Base-by-base conservation (phyloP, 306 rosid species). In the Lablab purpureus region DNA sequence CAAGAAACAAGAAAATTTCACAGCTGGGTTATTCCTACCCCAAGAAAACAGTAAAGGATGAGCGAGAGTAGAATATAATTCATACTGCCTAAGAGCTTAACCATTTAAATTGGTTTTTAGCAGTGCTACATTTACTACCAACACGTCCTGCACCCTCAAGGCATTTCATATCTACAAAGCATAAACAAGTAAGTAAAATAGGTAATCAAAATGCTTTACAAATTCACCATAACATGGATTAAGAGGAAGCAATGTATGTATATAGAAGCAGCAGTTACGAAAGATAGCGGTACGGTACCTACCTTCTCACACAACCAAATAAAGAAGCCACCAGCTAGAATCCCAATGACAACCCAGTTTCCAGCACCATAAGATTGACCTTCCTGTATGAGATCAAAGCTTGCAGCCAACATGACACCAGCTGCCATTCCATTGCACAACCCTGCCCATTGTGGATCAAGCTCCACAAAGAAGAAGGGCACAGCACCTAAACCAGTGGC, bases 351-450 rank as follows among this genome's bases (percentile, higher is more conserved):
- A 80, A 95, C 99, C 98, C 98, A 95, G 76, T 81, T 93, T 19
- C 99, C 96, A 67, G 93, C 82, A 67, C 94, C 96, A 84, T 81
- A 90, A 1, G 78, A 96, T 85, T 88, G 99, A 77, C 99, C 99
- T 85, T 95, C 98, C 89, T 89, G 96, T 47, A 95, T 75, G n/a
- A 95, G 94, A 78, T 93, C 98, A 81, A 95, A 95, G 89, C 99
- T 95, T 5, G 98, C 98, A 78, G 98, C 96, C 91, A 95, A 85
- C 99, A 95, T 95, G 52, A 95, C 98, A 87, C 99, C 99, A 51
- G 99, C 97, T 54, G 98, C 99, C 93, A 95, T 95, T 83, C 99
- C 99, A 67, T 95, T 95, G 85, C 99, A 95, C 54, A 95, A 74
- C 27, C 99, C 99, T 47, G 97, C 98, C 99, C 99, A 95, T 67